A percentile compares a stretch with the other conserved stretches of the same genome.
Evolutionary conservation across 225 moss, liverwort and hornwort species (phyloP).

Genomic region (Ulota crispa): DNA sequence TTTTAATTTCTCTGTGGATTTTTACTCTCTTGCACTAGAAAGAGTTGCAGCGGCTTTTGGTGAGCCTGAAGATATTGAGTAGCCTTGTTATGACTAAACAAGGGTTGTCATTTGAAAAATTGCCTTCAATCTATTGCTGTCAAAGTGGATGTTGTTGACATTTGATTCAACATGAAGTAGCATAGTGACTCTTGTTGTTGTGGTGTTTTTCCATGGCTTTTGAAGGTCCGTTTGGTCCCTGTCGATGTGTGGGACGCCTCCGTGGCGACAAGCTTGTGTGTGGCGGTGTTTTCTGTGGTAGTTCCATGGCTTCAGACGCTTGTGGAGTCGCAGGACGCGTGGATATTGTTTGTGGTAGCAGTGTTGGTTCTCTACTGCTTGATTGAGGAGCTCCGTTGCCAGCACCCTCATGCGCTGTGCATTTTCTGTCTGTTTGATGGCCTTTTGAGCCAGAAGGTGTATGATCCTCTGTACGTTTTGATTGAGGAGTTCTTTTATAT

Average conservation of each 20-base stretch:
- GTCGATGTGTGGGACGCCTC: conserved; percentile 3
- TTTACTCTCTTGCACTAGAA: no score
- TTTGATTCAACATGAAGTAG: no score
- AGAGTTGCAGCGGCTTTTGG: no score
- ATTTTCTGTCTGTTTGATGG: conserved; percentile 61
- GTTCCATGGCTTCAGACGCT: conserved; percentile 20
- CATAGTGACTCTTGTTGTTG: no score
- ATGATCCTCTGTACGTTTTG: conserved; percentile 61
- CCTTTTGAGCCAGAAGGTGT: conserved; percentile 63
- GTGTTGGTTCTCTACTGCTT: conserved; percentile 41
- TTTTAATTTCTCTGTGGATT: no score
- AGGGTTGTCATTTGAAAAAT: no score
- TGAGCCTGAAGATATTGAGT: no score
- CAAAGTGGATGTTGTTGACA: no score
- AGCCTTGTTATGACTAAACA: no score
- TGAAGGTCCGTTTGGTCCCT: neutral
- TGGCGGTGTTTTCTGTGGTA: conserved; percentile 28
- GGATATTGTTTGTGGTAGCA: conserved; percentile 30
- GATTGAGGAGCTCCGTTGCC: conserved; percentile 60
- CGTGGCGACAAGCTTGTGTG: neutral
- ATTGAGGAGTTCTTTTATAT: conserved; percentile 66
- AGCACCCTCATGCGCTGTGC: conserved; percentile 66
- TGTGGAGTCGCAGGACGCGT: conserved; percentile 22
- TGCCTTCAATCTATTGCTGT: no score
- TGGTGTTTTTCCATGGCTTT: conserved; percentile 12